A percentile compares a stretch with the other conserved stretches of the same genome.
Conservation (phyloP, 495 filamentous ascomycete species). For the Coniosporium apollinis region DNA sequence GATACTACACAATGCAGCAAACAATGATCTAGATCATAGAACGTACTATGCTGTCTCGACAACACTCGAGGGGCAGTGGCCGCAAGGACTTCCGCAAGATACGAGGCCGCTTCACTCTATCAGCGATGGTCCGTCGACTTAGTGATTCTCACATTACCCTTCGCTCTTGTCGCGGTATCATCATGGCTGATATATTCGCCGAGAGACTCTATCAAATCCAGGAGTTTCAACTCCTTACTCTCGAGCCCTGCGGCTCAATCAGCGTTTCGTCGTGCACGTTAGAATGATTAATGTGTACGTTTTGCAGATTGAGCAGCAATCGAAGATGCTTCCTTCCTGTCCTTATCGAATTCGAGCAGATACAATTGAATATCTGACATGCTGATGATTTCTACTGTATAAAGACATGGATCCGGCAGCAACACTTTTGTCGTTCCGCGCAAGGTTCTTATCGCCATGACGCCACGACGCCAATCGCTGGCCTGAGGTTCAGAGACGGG, state of each 20-base stretch:
- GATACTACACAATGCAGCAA: background rate
- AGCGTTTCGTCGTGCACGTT: constrained; percentile 9
- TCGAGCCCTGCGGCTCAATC: constrained; percentile 34
- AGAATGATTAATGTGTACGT: constrained; percentile 22
- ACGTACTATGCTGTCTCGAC: constrained; percentile 43
- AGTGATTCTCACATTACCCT: too few species aligned
- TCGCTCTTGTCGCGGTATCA: constrained; percentile 43
- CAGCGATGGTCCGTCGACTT: too few species aligned
- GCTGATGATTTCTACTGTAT: constrained; percentile 4
- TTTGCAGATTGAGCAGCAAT: constrained; percentile 43
- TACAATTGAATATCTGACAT: constrained; percentile 51
- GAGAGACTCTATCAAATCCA: constrained; percentile 50
- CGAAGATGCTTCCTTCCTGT: constrained; percentile 39
- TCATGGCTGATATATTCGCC: constrained; percentile 58
- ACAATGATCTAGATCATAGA: background rate
- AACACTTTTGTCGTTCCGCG: too few species aligned
- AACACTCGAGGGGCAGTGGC: constrained; percentile 40
- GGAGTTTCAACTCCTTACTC: constrained; percentile 41
- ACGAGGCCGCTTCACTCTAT: too few species aligned
- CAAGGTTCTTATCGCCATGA: too few species aligned
- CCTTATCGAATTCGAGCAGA: constrained; percentile 45
- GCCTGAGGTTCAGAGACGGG: too few species aligned
- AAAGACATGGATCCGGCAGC: background rate
- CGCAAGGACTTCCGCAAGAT: constrained; percentile 47
- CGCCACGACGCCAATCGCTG: too few species aligned